Percentiles rank a stretch among this genome's conserved stretches.
Evolutionary conservation across 148 eudicot genomes (phyloP).

Genomic region (Chenopodium album): DNA sequence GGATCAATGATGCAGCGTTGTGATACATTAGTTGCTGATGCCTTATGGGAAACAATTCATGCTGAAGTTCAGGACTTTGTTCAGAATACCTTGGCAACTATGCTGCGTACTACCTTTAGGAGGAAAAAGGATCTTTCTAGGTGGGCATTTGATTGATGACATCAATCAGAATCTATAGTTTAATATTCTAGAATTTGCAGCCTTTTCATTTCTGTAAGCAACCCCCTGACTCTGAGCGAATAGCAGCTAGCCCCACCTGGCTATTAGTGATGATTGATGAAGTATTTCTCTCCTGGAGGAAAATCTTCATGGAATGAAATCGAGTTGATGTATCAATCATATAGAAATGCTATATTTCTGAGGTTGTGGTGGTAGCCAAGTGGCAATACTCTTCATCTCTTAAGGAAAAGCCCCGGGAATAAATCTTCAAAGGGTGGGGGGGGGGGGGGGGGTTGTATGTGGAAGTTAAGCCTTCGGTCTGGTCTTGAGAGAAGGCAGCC

Average conservation of each 20-base stretch:
- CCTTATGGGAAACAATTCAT: constrained; percentile 97
- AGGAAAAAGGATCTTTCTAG: constrained; percentile 94
- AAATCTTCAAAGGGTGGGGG: too few species aligned
- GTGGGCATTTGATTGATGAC: constrained; percentile 31
- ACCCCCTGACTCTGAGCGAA: neutral
- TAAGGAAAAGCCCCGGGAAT: neutral
- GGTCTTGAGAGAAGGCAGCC: too few species aligned
- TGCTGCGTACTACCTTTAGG: constrained; percentile 91
- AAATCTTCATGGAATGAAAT: neutral
- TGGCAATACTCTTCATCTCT: neutral
- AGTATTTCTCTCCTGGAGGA: neutral
- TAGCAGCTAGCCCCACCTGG: neutral
- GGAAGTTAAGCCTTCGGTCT: too few species aligned
- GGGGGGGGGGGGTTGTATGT: too few species aligned
- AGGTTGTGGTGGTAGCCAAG: neutral
- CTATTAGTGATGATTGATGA: neutral
- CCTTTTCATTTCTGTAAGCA: neutral
- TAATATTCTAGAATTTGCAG: neutral
- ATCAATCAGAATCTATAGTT: constrained; percentile 2
- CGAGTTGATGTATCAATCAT: neutral
- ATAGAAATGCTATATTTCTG: neutral
- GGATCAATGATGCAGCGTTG: constrained; percentile 89
- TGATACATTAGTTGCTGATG: constrained; percentile 91
- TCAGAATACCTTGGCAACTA: constrained; percentile 86
- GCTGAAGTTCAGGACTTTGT: constrained; percentile 99